phyloP scores from a whole-genome alignment of 2,329 filamentous ascomycete species.

The Bipolaris zeicola region DNA sequence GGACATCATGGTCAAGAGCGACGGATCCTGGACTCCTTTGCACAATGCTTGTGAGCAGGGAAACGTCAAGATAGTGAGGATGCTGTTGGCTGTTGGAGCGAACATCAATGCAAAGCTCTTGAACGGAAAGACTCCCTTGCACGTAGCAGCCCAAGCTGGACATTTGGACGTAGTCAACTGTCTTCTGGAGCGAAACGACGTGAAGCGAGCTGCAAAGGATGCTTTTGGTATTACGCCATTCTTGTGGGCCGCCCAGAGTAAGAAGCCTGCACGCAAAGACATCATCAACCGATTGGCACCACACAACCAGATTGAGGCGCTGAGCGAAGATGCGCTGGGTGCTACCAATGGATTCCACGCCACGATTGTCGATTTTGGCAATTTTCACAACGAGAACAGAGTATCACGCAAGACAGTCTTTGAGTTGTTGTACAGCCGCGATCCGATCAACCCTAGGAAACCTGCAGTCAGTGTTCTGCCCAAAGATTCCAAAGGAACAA shows the following conservation, averaged over 20 bases:
- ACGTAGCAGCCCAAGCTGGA: constrained; percentile 46
- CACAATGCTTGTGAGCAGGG: constrained; percentile 46
- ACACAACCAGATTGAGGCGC: constrained; percentile 46
- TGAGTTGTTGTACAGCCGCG: constrained; percentile 45
- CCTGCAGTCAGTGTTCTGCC: constrained; percentile 47
- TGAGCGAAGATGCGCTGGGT: constrained; percentile 42
- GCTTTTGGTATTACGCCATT: constrained; percentile 53
- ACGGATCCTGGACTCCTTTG: constrained; percentile 42
- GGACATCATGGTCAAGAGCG: constrained; percentile 41
- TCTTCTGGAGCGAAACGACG: constrained; percentile 43
- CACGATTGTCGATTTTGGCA: constrained; percentile 49
- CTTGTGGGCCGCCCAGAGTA: constrained; percentile 50
- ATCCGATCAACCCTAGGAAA: constrained; percentile 41
- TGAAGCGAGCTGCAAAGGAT: constrained; percentile 49
- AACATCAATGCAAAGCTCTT: constrained; percentile 42
- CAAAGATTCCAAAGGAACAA: constrained; percentile 49
- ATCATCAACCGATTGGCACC: constrained; percentile 52
- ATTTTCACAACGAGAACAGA: constrained; percentile 45
- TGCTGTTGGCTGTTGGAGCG: constrained; percentile 40
- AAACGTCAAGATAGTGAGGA: constrained; percentile 38
- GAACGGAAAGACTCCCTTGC: constrained; percentile 46
- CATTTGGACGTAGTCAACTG: constrained; percentile 46
- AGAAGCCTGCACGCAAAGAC: constrained; percentile 39
- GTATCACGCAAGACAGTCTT: constrained; percentile 41
- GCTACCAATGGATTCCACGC: constrained; percentile 48